Conservation (phyloP, 805 yeast species). For the Hanseniaspora guilliermondii region DNA sequence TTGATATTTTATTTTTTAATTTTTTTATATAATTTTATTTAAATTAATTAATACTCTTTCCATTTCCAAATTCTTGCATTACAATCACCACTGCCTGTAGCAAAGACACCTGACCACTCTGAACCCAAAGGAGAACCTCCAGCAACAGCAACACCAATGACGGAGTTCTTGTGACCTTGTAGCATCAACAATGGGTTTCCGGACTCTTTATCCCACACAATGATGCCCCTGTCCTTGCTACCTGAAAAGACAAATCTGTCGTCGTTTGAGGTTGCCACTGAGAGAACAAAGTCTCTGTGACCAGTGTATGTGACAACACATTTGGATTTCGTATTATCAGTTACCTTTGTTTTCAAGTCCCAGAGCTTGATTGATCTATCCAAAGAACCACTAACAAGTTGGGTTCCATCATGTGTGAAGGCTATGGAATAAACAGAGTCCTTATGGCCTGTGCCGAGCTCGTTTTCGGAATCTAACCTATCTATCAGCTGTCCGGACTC, state of each 20-base stretch:
- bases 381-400: constrained; percentile 86
- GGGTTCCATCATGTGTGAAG: constrained; percentile 80
- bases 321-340: constrained; percentile 29
- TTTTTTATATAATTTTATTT: background rate
- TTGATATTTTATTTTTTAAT: too few species aligned
- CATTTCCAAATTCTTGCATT: constrained; percentile 95
- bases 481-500: constrained; percentile 84
- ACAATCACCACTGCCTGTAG: constrained; percentile 96
- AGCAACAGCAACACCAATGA: constrained; percentile 84
- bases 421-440: constrained; percentile 93
- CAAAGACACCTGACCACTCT: constrained; percentile 65
- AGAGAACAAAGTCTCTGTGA: constrained; percentile 88
- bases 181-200: constrained; percentile 91
- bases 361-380: constrained; percentile 93
- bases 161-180: constrained; percentile 94
- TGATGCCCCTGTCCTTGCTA: constrained; percentile 92
- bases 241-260: constrained; percentile 85
- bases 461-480: constrained; percentile 79
- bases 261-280: constrained; percentile 89
- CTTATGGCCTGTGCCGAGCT: constrained; percentile 83
- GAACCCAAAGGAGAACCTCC: constrained; percentile 54
- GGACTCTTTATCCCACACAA: constrained; percentile 86
- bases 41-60: constrained; percentile 26
- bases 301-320: constrained; percentile 92
- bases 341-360: constrained; percentile 50